phyloP scores from a whole-genome alignment of 345 rosid genomes.

The Salix udensis region DNA sequence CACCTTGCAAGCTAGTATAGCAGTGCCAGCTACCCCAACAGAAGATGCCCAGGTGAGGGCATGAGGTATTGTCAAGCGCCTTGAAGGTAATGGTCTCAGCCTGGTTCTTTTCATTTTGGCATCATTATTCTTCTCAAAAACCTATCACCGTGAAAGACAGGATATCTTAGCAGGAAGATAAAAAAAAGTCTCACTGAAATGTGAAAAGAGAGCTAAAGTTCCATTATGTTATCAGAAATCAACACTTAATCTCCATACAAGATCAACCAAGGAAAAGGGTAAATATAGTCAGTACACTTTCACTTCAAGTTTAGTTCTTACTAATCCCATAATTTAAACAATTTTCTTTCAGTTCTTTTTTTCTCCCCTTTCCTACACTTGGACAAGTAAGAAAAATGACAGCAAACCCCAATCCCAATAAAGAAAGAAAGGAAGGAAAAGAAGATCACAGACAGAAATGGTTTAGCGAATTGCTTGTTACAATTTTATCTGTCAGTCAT shows the following conservation, averaged over 20 bases:
- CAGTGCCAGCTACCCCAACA: constrained; percentile 70
- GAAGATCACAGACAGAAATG: too few species aligned
- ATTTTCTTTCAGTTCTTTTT: too few species aligned
- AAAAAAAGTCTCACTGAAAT: neutral
- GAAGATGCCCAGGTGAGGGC: constrained; percentile 79
- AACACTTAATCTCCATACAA: neutral
- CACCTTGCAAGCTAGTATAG: constrained; percentile 80
- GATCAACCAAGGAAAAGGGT: neutral
- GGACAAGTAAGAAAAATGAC: too few species aligned
- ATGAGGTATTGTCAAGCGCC: constrained; percentile 61
- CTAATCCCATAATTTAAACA: too few species aligned
- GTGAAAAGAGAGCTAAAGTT: neutral
- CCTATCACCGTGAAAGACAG: constrained; percentile 27
- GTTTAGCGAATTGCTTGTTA: too few species aligned
- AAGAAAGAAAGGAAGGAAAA: too few species aligned
- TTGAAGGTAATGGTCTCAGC: constrained; percentile 82
- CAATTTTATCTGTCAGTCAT: too few species aligned
- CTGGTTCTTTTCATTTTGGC: constrained; percentile 90
- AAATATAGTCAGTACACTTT: neutral
- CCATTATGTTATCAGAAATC: neutral
- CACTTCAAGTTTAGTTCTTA: neutral
- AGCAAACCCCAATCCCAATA: too few species aligned
- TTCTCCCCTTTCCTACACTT: too few species aligned
- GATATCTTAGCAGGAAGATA: neutral
- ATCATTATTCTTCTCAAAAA: constrained; percentile 82